These are phyloP conservation scores for Psilocybe subaeruginosa DNA, from an alignment of 768 basidiomycete species.

Conservation along the genomic window DNA sequence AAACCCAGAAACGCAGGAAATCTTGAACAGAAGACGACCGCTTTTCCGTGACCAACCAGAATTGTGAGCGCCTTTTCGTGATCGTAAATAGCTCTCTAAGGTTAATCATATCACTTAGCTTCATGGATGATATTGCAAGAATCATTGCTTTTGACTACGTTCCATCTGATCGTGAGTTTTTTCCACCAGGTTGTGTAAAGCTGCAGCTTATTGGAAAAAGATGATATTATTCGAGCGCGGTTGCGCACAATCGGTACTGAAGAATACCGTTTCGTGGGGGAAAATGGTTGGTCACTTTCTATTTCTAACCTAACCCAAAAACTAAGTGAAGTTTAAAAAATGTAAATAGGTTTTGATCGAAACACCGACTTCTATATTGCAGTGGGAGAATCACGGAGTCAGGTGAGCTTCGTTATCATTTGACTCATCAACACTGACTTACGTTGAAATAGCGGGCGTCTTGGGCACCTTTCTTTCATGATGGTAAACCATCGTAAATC, in stretches of 20 bases:
- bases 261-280: conserved; percentile 66
- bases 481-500: conserved; percentile 38
- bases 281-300: conserved; percentile 44
- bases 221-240: conserved; percentile 75
- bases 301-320: not conserved
- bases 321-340: too few relatives aligned
- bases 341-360: conserved; percentile 29
- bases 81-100: not conserved
- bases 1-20: conserved; percentile 51
- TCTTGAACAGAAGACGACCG: conserved; percentile 53
- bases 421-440: not conserved
- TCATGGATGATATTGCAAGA: conserved; percentile 69
- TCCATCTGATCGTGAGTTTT: conserved; percentile 63
- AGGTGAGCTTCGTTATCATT: conserved; percentile 29
- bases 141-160: conserved; percentile 57
- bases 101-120: conserved; percentile 41
- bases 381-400: conserved; percentile 65
- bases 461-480: conserved; percentile 82
- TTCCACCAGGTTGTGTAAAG: not conserved
- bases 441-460: conserved; percentile 47
- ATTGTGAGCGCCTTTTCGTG: conserved; percentile 52
- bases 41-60: conserved; percentile 65
- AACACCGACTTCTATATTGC: conserved; percentile 68
- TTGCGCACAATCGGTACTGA: conserved; percentile 75
- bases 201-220: conserved; percentile 28